These are phyloP conservation scores for Knoxia roxburghii DNA, from an alignment of 257 asterid genomes.

Conservation along the genomic window DNA sequence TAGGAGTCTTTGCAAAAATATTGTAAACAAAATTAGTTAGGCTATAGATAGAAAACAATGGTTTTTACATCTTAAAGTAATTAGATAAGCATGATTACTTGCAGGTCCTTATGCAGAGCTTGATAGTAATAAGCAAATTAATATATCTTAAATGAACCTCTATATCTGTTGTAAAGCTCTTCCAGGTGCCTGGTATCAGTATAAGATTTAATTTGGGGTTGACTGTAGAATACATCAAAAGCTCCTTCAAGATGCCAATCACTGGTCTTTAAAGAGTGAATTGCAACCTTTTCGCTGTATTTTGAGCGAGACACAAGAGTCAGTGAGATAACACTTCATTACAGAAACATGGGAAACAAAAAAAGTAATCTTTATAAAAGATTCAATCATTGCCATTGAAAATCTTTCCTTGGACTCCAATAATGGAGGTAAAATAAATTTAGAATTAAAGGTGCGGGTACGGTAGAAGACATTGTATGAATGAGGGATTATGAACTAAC, in stretches of 20 bases:
- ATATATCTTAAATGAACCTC: constrained; percentile 38
- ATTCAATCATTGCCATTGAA: too few relatives aligned
- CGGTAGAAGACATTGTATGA: background rate
- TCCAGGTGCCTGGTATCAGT: constrained; percentile 86
- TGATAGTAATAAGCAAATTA: background rate
- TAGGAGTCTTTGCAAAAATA: background rate
- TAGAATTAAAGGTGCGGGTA: background rate
- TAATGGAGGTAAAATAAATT: background rate
- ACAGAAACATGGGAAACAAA: background rate
- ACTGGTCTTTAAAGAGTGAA: constrained; percentile 82
- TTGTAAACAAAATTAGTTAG: background rate
- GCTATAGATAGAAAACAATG: background rate
- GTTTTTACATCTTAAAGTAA: background rate
- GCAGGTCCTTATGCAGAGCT: background rate
- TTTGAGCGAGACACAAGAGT: constrained; percentile 14
- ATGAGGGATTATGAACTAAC: background rate
- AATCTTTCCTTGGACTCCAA: background rate
- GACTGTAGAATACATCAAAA: constrained; percentile 86
- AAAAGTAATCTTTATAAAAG: background rate
- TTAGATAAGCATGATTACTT: background rate
- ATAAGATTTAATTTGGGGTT: constrained; percentile 62
- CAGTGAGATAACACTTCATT: background rate
- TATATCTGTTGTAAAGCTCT: constrained; percentile 91
- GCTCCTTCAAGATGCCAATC: constrained; percentile 99
- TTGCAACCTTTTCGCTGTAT: constrained; percentile 82